Evolutionary conservation across 1,284 basidiomycete genomes (phyloP), one percentile per base, ranked within the genome.

Genomic region (Cryptococcus sp.): DNA sequence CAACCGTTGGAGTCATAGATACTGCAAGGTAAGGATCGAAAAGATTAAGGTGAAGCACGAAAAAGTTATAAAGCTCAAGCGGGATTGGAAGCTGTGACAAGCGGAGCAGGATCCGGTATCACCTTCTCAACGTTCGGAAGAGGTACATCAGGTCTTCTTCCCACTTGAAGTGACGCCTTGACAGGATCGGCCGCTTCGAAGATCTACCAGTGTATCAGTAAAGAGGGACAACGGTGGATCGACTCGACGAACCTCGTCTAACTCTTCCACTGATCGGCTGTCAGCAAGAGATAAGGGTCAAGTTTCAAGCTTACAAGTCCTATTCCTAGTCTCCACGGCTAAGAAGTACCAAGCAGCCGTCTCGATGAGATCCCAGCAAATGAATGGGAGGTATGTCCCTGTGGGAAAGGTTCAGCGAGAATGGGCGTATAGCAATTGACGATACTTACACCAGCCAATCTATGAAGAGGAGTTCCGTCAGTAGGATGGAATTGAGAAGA

Each of bases 371-470:
- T 58, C 62, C 60, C 62, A 64, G 23, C 55, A 53, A n/a, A 66
- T 50, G 53, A 59, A 64, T 13, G 64, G 64, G 15, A 66, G 55
- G 38, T 62, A 66, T 15, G 60, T 60, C 58, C 58, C 59, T 60
- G 32, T 4, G 30, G 31, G 36, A 30, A 2, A 13, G 32, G 38
- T 1, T 34, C 45, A 46, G 15, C 23, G 10, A 2, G 2, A 41
- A 13, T 44, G 3, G 35, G 15, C 3, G 35, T 34, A 38, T 30
- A 11, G 7, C 30, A 5, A 37, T 6, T 35, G 43, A 13, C n/a
- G 23, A 33, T 10, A 54, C 48, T 44, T 36, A 60, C 58, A 59
- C 56, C 56, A 59, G n/a, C 58, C 56, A 32, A 62, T 59, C 52
- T 57, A 35, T 23, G 50, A n/a, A 34, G 52, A 30, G 44, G n/a